Evolutionary conservation across 1,284 basidiomycete genomes (phyloP), one percentile per base, ranked within the genome.

Genomic region (Pascua guehoae): DNA sequence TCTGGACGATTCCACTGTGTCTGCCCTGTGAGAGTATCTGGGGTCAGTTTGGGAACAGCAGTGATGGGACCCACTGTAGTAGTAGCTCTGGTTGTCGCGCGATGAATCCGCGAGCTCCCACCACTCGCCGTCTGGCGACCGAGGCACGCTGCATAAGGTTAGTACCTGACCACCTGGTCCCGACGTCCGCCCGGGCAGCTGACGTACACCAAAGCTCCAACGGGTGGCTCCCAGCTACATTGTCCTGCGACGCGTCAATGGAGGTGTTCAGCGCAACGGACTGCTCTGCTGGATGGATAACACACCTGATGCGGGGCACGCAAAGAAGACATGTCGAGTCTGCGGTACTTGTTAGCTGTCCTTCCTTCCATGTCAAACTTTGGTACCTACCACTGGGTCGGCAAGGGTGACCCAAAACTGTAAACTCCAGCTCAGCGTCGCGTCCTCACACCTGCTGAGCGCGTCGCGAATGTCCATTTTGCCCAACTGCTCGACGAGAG

Each of bases 181-280:
- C 38, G n/a, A 46, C n/a, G 37, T 24, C 5, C 14, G n/a, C 37
- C 16, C 12, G 38, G 36, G 16, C n/a, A 18, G 41, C 10, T 37
- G 16, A 80, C 85, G 74, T 72, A 89, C 88, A 94, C 86, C 72
- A 92, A 91, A 52, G 88, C 87, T 14, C 91, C 90, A n/a, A 86
- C 82, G 5, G 91, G 91, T 4, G 91, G 85, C 68, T 91, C 88
- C 92, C 92, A 96, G 68, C 87, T 88, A 58, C 92, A 91, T 71
- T 94, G 86, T 12, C 92, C 92, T 16, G 89, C 89, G 18, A 14
- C 24, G 24, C 9, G 53, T 57, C 8, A 56, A 49, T 41, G 15
- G 18, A 11, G 36, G 9, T 11, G 14, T 18, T 12, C 15, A 17
- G 3, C 2, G 32, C 15, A 17, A n/a, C n/a, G n/a, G n/a, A n/a